These are phyloP conservation scores for Baorangia bicolor DNA, from an alignment of 768 basidiomycete species.

Conservation along the genomic window DNA sequence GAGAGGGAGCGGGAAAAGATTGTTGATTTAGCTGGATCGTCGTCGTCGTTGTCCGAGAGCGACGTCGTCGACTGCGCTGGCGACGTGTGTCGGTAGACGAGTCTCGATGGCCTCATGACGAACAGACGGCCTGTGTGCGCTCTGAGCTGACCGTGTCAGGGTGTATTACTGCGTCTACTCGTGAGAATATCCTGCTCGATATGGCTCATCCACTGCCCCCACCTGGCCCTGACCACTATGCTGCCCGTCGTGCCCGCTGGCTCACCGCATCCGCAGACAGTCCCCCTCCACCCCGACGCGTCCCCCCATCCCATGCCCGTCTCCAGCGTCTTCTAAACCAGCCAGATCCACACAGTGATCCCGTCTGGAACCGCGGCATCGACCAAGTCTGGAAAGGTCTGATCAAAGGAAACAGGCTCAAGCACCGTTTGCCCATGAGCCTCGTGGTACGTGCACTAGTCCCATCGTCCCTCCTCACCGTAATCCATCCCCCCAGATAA, in stretches of 20 bases:
- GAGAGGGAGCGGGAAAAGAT: slow-evolving; percentile 38
- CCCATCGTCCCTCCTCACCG: neutral
- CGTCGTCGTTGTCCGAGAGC: slow-evolving; percentile 70
- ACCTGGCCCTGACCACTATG: slow-evolving; percentile 64
- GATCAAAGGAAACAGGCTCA: slow-evolving; percentile 55
- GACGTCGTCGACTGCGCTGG: slow-evolving; percentile 75
- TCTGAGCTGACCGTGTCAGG: neutral
- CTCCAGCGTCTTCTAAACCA: slow-evolving; percentile 50
- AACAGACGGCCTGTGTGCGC: neutral
- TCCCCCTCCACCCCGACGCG: slow-evolving; percentile 24
- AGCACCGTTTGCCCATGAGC: slow-evolving; percentile 57
- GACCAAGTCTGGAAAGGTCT: slow-evolving; percentile 66
- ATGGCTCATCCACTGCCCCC: slow-evolving; percentile 45
- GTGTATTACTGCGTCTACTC: neutral
- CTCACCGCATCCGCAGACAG: slow-evolving; percentile 33
- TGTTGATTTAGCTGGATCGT: slow-evolving; percentile 54
- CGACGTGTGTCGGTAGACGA: slow-evolving; percentile 42
- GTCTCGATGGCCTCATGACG: slow-evolving; percentile 32
- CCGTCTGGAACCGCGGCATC: slow-evolving; percentile 56
- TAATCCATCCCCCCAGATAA: slow-evolving; percentile 49
- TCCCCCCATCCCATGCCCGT: slow-evolving; percentile 43
- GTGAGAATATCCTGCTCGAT: slow-evolving; percentile 23
- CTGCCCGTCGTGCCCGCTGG: slow-evolving; percentile 65
- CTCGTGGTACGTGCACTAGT: slow-evolving; percentile 51
- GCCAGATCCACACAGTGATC: slow-evolving; percentile 49